Evolutionary conservation across 2,329 filamentous ascomycete genomes (phyloP).

Genomic region (Stachybotrys elegans): DNA sequence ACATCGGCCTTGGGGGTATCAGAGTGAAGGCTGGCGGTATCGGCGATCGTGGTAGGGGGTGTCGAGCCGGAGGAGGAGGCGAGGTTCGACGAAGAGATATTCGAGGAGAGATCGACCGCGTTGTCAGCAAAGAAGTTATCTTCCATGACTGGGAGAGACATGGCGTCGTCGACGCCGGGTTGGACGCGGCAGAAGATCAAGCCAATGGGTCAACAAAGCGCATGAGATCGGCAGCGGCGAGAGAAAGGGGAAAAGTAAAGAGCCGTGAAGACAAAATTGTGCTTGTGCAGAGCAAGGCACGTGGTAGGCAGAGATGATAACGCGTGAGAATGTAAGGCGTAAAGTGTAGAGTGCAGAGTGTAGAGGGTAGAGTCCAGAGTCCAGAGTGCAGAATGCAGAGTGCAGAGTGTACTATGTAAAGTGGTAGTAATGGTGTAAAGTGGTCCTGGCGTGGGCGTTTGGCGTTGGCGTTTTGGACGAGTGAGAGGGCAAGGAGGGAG

Average conservation of each 20-base stretch:
- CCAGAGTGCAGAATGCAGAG: too few relatives aligned
- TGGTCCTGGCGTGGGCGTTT: too few relatives aligned
- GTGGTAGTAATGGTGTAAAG: too few relatives aligned
- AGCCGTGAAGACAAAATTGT: not conserved
- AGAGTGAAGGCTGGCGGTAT: slow-evolving; percentile 54
- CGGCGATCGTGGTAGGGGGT: slow-evolving; percentile 61
- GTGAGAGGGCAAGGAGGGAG: not conserved
- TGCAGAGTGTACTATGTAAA: too few relatives aligned
- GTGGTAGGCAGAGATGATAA: too few relatives aligned
- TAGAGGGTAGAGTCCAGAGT: too few relatives aligned
- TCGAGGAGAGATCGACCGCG: slow-evolving; percentile 35
- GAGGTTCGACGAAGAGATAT: slow-evolving; percentile 46
- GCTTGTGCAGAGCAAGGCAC: too few relatives aligned
- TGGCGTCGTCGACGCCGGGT: slow-evolving; percentile 13
- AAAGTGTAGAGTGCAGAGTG: too few relatives aligned
- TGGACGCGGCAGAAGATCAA: not conserved
- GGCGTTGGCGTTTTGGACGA: not conserved
- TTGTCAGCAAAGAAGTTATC: slow-evolving; percentile 19
- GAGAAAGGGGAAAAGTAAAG: not conserved
- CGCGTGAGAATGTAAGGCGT: too few relatives aligned
- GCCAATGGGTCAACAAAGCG: too few relatives aligned
- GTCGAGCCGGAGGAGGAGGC: slow-evolving; percentile 57
- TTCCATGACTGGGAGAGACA: slow-evolving; percentile 29
- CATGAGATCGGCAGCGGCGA: not conserved
- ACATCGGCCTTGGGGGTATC: slow-evolving; percentile 33